Base-by-base conservation (phyloP, 352 stramenopile species). In the Discostella stelligera region DNA sequence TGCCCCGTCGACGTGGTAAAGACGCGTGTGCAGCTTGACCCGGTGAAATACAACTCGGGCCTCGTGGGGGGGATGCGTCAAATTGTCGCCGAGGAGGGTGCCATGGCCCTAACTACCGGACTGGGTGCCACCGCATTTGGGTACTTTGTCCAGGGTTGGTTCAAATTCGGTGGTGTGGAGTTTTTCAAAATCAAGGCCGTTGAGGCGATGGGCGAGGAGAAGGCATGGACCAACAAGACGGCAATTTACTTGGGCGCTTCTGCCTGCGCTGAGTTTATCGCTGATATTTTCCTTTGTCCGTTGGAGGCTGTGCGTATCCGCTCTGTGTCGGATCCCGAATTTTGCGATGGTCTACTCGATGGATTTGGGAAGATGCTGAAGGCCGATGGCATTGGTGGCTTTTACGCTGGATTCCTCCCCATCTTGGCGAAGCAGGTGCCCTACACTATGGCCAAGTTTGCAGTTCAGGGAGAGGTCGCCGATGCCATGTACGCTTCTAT, bases 371-470 rank as follows among this genome's bases (percentile, higher is more conserved):
- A 94, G 77, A 94, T 95, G 77, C 48, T 90, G 14, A 90, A 83
- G 71, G 58, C 73, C 20, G 91, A 95, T 70, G 91, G 91, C 67
- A 74, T 96, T 65, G 83, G 81, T 21, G 92, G 90, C 64, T 96
- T 96, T 76, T 96, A 96, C 81, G 84, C 87, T 53, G 92, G 92
- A 64, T 93, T 96, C 68, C 44, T 86, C 30, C 92, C 92, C 60
- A 95, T 96, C 66, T 80, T 95, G 62, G 89, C 90, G 66, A 95
- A 95, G 80, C 92, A 96, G 78, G 87, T 96, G 82, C 97, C 97
- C 71, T 99, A 99, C 95, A 99, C 97, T 65, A 99, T 99, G 96
- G 95, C 96, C 65, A 99, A 99, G 91, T 99, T 99, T 84, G 98
- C 98, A 73, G 98, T 98, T 0, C 90, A 95, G 80, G 93, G 90